Percentiles rank a stretch among this genome's conserved stretches.
These are phyloP conservation scores for Hymenoscyphus fraxineus DNA, from an alignment of 2,329 filamentous ascomycete species.

Conservation along the genomic window DNA sequence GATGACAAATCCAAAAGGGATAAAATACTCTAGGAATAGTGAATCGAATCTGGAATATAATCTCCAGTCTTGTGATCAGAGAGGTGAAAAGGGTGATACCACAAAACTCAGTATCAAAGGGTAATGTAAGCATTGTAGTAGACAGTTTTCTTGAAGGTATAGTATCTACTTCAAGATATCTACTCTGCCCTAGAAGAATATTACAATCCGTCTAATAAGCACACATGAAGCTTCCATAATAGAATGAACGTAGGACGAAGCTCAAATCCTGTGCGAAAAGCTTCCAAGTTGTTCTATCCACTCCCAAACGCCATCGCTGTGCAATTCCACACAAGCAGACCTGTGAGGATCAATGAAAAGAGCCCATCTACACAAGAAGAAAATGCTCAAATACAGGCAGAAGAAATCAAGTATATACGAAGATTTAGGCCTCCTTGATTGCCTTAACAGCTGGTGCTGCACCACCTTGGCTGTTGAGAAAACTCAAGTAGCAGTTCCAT, in stretches of 20 bases:
- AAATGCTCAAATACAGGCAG: not conserved
- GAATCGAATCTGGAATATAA: no score
- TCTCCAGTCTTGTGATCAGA: no score
- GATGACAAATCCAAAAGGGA: not conserved
- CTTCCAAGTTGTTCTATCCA: not conserved
- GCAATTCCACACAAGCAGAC: conserved; percentile 6
- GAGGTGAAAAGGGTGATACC: no score
- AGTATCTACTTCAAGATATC: not conserved
- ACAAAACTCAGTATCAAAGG: not conserved
- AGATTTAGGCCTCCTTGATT: not conserved
- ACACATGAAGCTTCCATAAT: conserved; percentile 8
- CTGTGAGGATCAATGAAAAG: not conserved
- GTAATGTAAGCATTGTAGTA: no score
- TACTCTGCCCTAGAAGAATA: conserved; percentile 3
- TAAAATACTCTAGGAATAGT: no score
- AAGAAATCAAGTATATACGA: not conserved
- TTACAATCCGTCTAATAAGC: not conserved
- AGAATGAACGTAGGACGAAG: conserved; percentile 5
- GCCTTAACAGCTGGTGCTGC: not conserved
- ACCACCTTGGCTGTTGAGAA: conserved; percentile 28
- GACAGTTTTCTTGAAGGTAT: not conserved
- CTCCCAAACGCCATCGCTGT: conserved; percentile 24
- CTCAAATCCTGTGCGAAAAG: not conserved
- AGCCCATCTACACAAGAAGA: not conserved
- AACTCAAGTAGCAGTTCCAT: conserved; percentile 42